Evolutionary conservation across 2,329 filamentous ascomycete genomes (phyloP), one percentile per base, ranked within the genome.

Genomic region (Nigrospora oryzae): DNA sequence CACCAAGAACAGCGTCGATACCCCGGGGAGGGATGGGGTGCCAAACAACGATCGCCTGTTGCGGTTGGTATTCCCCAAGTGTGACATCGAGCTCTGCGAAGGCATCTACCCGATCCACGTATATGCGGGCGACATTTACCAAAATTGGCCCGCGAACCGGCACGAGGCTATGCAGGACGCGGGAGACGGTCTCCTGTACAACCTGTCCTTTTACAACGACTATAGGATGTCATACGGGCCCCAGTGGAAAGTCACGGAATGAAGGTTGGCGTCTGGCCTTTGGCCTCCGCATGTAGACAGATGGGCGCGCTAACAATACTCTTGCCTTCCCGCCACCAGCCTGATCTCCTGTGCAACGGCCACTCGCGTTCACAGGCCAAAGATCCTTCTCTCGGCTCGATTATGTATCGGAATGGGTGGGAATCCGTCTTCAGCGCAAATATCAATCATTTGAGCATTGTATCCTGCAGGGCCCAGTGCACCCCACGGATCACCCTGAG

Each of bases 181-280:
- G 11, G 46, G 38, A 10, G 46, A 47, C 28, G 46, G 46, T 4
- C 42, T 47, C n/a, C 11, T 47, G 4, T 40, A 38, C 2, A 17
- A n/a, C 16, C n/a, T 15, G 16, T 5, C 5, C 28, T 38, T 30
- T 30, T 31, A 41, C 38, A 37, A 41, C n/a, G 42, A 47, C 16
- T 47, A 47, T 19, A 38, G 37, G 12, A 36, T 38, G 42, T 35
- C 34, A 28, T 44, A 39, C 19, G 45, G 45, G 5, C 45, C 45
- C 5, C 45, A 44, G 32, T 47, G 45, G 45, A 41, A n/a, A 23
- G 36, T 42, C 8, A 2, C 14, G 6, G 33, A 33, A 6, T 46
- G 28, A 28, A 6, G 19, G 19, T 6, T 6, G 4, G 19, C 4
- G 19, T 4, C 6, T 6, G 19, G 19, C 19, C 19, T 6, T 23